Base-by-base conservation (phyloP, 768 basidiomycete genomes). In the Leucocoprinus leucothites region DNA sequence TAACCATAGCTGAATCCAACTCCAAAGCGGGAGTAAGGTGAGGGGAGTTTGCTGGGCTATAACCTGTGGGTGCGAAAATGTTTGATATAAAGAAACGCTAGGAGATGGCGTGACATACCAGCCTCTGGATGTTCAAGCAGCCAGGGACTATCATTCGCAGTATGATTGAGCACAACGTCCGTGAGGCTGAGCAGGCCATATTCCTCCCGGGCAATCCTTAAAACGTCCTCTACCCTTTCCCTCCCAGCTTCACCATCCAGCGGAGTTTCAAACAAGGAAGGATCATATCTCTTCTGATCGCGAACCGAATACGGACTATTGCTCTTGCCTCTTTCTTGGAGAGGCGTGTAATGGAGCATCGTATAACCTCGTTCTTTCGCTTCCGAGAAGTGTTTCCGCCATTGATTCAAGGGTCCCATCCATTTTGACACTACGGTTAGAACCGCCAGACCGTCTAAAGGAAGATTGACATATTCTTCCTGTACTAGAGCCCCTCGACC, bases 161-260 rank as follows among this genome's bases (percentile, higher is more conserved):
- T 98, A 65, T 99, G 97, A 67, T 99, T 99, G 53, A 98, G 81
- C 3, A 99, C 97, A 49, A 99, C 90, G 67, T 99, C 97, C 1
- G 92, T 98, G 63, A 98, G 67, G 62, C 86, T 90, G 56, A 97
- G 76, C 42, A 99, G 73, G 1, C 96, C 96, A 58, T 87, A 95
- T 67, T 95, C 85, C 36, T 95, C 86, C 64, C 80, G 82, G 6
- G 94, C 92, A 13, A 82, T 64, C 59, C 75, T 78, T 25, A 97
- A 72, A 19, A 84, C 74, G n/a, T 83, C 74, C 58, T 85, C 79
- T 21, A 96, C 73, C 62, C 80, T 73, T 22, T 74, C 70, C 53
- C 76, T 68, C 14, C 87, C 87, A 1, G 76, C 80, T 45, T 83
- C 79, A 41, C 68, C 64, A 25, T 68, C 61, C 21, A 71, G 61